Conservation (phyloP, 768 basidiomycete species). For the Lactarius psammicola region DNA sequence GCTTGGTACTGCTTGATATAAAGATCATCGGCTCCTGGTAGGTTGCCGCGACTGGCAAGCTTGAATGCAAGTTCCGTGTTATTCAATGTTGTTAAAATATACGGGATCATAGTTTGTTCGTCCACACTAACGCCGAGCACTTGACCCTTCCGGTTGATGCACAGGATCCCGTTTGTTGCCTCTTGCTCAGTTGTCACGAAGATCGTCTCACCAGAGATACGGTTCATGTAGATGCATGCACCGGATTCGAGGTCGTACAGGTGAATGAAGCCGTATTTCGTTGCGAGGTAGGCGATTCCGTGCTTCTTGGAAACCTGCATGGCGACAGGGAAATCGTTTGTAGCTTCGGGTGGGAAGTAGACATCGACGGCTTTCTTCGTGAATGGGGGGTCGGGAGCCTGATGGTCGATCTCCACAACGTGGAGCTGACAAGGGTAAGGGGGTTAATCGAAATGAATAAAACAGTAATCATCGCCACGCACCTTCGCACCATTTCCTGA, state of each 20-base stretch:
- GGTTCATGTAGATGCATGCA: conserved; percentile 99
- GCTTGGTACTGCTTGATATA: conserved; percentile 94
- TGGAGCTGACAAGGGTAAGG: conserved; percentile 63
- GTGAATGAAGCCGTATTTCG: conserved; percentile 99
- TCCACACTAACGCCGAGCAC: conserved; percentile 96
- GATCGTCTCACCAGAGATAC: conserved; percentile 98
- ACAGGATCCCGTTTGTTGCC: conserved; percentile 91
- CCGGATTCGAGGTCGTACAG: conserved; percentile 97
- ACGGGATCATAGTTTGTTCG: conserved; percentile 93
- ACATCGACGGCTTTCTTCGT: conserved; percentile 98
- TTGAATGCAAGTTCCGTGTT: conserved; percentile 98
- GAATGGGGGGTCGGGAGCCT: conserved; percentile 88
- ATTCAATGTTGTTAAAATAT: conserved; percentile 89
- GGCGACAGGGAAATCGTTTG: conserved; percentile 97
- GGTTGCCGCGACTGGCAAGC: conserved; percentile 90
- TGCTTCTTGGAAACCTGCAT: conserved; percentile 99
- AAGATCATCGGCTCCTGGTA: conserved; percentile 96
- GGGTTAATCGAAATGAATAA: neutral
- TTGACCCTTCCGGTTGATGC: conserved; percentile 99
- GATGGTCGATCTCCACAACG: conserved; percentile 97
- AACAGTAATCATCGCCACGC: conserved; percentile 30
- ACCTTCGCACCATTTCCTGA: conserved; percentile 99
- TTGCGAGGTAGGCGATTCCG: conserved; percentile 95
- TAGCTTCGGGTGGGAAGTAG: conserved; percentile 97
- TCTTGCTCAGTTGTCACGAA: conserved; percentile 98